Evolutionary conservation across 2,329 filamentous ascomycete species (phyloP).

Genomic region (Exophiala sp.): DNA sequence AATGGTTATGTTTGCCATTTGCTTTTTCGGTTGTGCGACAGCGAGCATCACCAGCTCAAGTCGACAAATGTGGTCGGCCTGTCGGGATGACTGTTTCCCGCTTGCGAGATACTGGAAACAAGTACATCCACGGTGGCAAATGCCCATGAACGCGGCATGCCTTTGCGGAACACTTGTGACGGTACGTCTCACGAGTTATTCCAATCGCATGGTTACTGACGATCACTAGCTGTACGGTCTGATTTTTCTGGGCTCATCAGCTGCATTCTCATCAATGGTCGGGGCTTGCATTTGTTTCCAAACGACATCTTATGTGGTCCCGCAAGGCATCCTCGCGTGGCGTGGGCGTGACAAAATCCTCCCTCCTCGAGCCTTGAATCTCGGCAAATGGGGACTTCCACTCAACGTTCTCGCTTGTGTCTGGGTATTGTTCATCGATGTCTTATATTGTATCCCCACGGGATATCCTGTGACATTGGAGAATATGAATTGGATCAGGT

Average conservation of each 20-base stretch:
- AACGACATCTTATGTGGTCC: conserved; percentile 43
- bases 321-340: conserved; percentile 44
- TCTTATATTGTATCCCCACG: conserved; percentile 32
- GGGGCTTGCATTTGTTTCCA: conserved; percentile 41
- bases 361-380: conserved; percentile 42
- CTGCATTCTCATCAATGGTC: conserved; percentile 42
- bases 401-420: conserved; percentile 33
- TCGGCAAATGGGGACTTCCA: conserved; percentile 42
- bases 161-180: conserved; percentile 32
- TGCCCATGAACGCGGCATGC: conserved; percentile 47
- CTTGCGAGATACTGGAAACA: conserved; percentile 36
- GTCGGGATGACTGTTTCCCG: conserved; percentile 49
- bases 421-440: conserved; percentile 30
- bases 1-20: conserved; percentile 42
- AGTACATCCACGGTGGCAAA: conserved; percentile 24
- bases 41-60: conserved; percentile 1
- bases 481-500: conserved; percentile 9
- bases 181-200: conserved; percentile 35
- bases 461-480: conserved; percentile 10
- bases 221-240: conserved; percentile 38
- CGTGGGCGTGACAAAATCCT: conserved; percentile 40
- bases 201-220: conserved; percentile 37
- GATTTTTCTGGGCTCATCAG: conserved; percentile 50
- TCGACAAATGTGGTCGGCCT: conserved; percentile 43
- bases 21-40: conserved; percentile 4